Conservation (phyloP, 1,284 basidiomycete species). For the Ustanciosporium gigantosporum region DNA sequence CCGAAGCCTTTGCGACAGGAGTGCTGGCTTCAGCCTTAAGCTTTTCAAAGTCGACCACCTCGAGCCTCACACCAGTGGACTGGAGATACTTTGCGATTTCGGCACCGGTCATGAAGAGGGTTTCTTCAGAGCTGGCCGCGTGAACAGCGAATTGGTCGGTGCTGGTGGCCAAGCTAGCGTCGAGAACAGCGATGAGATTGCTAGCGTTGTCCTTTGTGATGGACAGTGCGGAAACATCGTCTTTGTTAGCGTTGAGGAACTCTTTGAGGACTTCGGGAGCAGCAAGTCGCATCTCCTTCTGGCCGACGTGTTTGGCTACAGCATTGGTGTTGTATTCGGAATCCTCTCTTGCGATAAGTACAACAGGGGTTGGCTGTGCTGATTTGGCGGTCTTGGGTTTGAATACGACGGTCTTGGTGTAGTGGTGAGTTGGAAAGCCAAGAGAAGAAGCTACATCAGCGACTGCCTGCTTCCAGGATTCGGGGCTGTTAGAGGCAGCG, state of each 20-base stretch:
- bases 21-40: constrained; percentile 40
- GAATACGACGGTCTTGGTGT: constrained; percentile 77
- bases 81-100: constrained; percentile 52
- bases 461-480: constrained; percentile 40
- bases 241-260: constrained; percentile 81
- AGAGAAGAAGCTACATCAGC: constrained; percentile 30
- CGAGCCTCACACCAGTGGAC: constrained; percentile 50
- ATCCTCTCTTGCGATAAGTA: constrained; percentile 81
- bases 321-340: constrained; percentile 72
- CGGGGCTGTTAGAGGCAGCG: constrained; percentile 43
- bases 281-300: constrained; percentile 89
- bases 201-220: constrained; percentile 46
- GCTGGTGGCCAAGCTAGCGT: constrained; percentile 44
- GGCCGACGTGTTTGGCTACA: constrained; percentile 78
- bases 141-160: constrained; percentile 49
- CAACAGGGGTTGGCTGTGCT: constrained; percentile 79
- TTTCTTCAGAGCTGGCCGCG: constrained; percentile 51
- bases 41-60: constrained; percentile 48
- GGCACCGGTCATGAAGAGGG: constrained; percentile 53
- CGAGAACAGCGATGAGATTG: constrained; percentile 48
- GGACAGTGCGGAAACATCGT: constrained; percentile 66
- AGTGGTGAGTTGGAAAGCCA: constrained; percentile 21
- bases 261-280: constrained; percentile 82
- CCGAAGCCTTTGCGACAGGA: constrained; percentile 26
- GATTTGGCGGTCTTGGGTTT: constrained; percentile 89